Evolutionary conservation across 257 asterid genomes (phyloP).

Genomic region (Voacanga thouarsii): DNA sequence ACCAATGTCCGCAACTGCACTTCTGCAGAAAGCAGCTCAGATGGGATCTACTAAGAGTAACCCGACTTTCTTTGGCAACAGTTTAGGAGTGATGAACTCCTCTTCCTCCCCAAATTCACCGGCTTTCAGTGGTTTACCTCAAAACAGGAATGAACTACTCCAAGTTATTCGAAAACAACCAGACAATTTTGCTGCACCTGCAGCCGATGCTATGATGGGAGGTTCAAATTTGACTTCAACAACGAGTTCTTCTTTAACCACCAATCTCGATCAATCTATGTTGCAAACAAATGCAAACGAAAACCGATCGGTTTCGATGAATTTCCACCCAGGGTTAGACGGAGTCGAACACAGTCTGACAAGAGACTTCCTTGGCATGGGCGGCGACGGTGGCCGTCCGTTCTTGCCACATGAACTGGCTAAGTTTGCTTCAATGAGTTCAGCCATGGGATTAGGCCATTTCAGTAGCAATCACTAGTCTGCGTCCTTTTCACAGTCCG

Average conservation of each 20-base stretch:
- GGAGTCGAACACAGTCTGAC: conserved; percentile 52
- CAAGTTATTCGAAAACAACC: conserved; percentile 39
- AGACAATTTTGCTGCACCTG: conserved; percentile 22
- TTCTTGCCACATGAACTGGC: conserved; percentile 69
- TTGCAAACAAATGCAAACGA: conserved; percentile 22
- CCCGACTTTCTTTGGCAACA: conserved; percentile 43
- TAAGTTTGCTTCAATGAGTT: conserved; percentile 68
- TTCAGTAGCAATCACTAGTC: conserved; percentile 44
- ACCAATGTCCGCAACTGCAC: conserved; percentile 88
- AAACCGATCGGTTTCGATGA: conserved; percentile 19
- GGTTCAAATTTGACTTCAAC: conserved; percentile 31
- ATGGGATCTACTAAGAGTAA: conserved; percentile 72
- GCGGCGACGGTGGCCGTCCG: conserved; percentile 43
- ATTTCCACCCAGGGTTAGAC: conserved; percentile 30
- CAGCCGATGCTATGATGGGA: conserved; percentile 31
- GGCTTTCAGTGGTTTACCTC: conserved; percentile 19
- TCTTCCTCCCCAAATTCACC: conserved; percentile 35
- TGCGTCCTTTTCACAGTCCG: not conserved
- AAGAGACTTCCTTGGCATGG: conserved; percentile 88
- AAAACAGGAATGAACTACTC: conserved; percentile 41
- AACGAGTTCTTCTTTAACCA: conserved; percentile 14
- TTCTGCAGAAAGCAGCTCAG: conserved; percentile 82
- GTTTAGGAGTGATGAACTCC: conserved; percentile 52
- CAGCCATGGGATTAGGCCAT: conserved; percentile 78
- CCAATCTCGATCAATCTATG: conserved; percentile 23